Evolutionary conservation across 768 basidiomycete species (phyloP).

Genomic region (Dioszegia crocea): DNA sequence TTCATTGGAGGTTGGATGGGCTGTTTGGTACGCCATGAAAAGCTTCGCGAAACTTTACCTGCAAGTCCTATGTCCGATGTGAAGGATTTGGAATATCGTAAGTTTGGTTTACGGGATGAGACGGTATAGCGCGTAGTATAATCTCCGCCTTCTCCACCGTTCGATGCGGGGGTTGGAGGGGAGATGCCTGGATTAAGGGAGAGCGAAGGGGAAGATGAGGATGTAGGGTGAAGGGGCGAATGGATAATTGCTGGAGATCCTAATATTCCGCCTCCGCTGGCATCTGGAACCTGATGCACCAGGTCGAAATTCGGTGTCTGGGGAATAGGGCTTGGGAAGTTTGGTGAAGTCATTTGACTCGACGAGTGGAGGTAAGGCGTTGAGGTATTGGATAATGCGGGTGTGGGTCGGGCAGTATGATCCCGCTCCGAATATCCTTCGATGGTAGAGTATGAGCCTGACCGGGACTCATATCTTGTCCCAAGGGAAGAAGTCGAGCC

Average conservation of each 20-base stretch:
- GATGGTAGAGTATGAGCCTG: no score
- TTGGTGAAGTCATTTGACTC: not conserved
- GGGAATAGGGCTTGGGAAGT: not conserved
- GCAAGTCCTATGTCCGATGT: not conserved
- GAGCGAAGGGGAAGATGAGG: not conserved
- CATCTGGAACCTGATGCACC: no score
- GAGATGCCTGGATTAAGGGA: not conserved
- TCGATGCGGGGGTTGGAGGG: not conserved
- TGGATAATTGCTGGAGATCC: not conserved
- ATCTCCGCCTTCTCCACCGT: not conserved
- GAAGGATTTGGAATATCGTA: constrained; percentile 4
- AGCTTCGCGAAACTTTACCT: not conserved
- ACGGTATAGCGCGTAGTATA: constrained; percentile 2
- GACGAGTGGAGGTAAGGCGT: not conserved
- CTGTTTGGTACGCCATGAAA: not conserved
- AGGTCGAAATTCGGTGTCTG: constrained; percentile 1
- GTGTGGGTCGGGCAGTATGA: not conserved
- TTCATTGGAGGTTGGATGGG: not conserved
- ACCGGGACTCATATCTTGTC: no score
- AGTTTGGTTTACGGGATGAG: not conserved
- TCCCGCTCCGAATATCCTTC: no score
- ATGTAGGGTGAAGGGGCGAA: not conserved
- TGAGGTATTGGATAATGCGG: not conserved
- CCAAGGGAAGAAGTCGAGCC: no score
- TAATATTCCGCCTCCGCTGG: no score